Base-by-base conservation (phyloP, 208 protist species). In the Phytomonas francai region DNA sequence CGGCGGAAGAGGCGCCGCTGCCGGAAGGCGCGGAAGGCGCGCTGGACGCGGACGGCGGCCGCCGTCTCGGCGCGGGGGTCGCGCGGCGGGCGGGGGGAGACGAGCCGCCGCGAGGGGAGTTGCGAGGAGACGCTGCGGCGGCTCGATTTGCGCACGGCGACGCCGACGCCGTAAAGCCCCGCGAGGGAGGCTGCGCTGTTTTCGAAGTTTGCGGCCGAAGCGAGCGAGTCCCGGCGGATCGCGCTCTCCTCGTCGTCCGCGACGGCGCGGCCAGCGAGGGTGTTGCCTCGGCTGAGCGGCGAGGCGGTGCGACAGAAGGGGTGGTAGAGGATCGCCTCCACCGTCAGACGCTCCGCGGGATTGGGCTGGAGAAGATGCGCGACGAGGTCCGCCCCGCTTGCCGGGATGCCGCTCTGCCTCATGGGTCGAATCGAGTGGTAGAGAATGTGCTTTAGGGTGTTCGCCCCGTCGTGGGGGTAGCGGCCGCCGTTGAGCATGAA, bases 381-480 rank as follows among this genome's bases (percentile, higher is more conserved):
- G 19, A 95, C 49, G 9, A 95, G 72, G 58, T 92, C 83, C 39
- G 74, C 76, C 36, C 84, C 89, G 1, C 76, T 71, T 0, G 70
- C 39, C 2, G 89, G 77, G 32, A 91, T 67, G 1, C 70, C 69
- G 14, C 45, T 65, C 4, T 78, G 64, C 34, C 81, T 78, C n/a
- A 75, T 65, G 0, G 76, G 79, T 3, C 90, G 85, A 2, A 87
- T 67, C 59, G 82, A 80, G 27, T 86, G 56, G 49, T 92, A 84
- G 7, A 88, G 58, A 64, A 95, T 90, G 71, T 95, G 83, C 30
- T 87, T 85, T n/a, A 85, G 78, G 39, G 87, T 93, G 72, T 91
- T 95, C 54, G 90, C 90, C 28, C 90, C 84, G 69, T 95, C 90
- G 79, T 91, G 84, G 4, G 90, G 90, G 73, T 95, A 95, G 58